Conservation (phyloP, 306 rosid genomes). For the Glycine latifolia region DNA sequence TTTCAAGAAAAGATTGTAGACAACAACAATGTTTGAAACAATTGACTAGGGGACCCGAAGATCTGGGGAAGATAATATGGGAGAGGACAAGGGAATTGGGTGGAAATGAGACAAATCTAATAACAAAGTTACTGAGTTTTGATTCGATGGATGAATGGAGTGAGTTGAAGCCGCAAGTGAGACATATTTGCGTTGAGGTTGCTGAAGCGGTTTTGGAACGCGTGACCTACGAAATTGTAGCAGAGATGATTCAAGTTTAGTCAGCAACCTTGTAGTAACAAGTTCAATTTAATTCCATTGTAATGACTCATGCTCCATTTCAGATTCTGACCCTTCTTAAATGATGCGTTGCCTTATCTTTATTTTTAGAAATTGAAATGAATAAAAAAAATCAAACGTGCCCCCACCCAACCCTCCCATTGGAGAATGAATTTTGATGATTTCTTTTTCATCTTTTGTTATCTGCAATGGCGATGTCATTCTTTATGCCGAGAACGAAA, state of each 20-base stretch:
- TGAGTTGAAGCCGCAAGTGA: conserved; percentile 51
- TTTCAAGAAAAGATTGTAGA: conserved; percentile 40
- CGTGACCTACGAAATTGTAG: conserved; percentile 54
- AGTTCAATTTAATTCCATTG: conserved; percentile 2
- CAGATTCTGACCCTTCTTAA: conserved; percentile 19
- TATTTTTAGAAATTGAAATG: neutral
- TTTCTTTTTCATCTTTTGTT: neutral
- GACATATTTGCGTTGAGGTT: conserved; percentile 60
- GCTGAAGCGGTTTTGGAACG: conserved; percentile 67
- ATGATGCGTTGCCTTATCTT: neutral
- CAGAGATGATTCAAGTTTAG: conserved; percentile 46
- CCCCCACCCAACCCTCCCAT: neutral
- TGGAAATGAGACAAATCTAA: conserved; percentile 45
- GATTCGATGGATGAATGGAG: conserved; percentile 67
- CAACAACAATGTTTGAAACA: neutral
- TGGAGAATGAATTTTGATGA: neutral
- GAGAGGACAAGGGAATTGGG: conserved; percentile 44
- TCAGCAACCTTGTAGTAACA: neutral
- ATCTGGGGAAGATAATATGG: conserved; percentile 59
- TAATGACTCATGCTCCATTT: conserved; percentile 1
- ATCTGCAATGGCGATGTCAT: too few species aligned
- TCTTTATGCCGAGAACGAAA: neutral
- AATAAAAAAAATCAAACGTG: neutral
- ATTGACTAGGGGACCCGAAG: conserved; percentile 55
- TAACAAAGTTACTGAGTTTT: conserved; percentile 42